Percentiles rank a stretch among this genome's conserved stretches.
phyloP scores from a whole-genome alignment of 2,329 filamentous ascomycete species.

The Neophaeococcomyces mojaviensis region DNA sequence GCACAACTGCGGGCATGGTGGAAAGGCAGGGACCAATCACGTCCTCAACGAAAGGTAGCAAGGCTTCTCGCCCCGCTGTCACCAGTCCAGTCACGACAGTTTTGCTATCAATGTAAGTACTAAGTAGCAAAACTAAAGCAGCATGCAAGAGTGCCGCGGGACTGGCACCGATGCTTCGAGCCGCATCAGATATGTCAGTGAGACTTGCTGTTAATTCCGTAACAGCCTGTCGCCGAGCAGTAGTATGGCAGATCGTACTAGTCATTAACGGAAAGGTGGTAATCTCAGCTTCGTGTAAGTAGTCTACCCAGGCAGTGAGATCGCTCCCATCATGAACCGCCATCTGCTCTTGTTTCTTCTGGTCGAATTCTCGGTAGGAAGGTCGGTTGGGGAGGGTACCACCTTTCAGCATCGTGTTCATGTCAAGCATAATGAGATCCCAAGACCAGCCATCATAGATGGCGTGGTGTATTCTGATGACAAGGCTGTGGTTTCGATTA shows the following conservation, averaged over 20 bases:
- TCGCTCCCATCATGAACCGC: neutral
- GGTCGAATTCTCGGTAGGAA: slow-evolving; percentile 54
- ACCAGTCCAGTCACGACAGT: slow-evolving; percentile 73
- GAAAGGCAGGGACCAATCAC: slow-evolving; percentile 74
- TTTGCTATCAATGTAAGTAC: slow-evolving; percentile 52
- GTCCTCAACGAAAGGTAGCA: slow-evolving; percentile 61
- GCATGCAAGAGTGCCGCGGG: slow-evolving; percentile 70
- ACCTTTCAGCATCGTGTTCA: slow-evolving; percentile 46
- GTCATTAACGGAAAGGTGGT: slow-evolving; percentile 42
- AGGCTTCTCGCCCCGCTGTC: slow-evolving; percentile 71
- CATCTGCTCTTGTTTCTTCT: slow-evolving; percentile 35
- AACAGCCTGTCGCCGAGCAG: slow-evolving; percentile 35
- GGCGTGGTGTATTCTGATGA: slow-evolving; percentile 67
- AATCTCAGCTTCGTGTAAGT: slow-evolving; percentile 52
- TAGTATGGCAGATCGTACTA: slow-evolving; percentile 31
- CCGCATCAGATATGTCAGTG: slow-evolving; percentile 29
- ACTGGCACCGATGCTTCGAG: slow-evolving; percentile 44
- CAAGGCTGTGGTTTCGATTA: slow-evolving; percentile 22
- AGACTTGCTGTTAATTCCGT: slow-evolving; percentile 11
- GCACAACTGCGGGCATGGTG: slow-evolving; percentile 63
- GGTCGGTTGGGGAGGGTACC: slow-evolving; percentile 36
- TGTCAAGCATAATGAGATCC: slow-evolving; percentile 63
- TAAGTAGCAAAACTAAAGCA: slow-evolving; percentile 59
- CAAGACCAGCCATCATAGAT: slow-evolving; percentile 93
- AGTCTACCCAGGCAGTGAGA: slow-evolving; percentile 59